Evolutionary conservation across 2,329 filamentous ascomycete genomes (phyloP).

Genomic region (Paecilomyces dactylethromorphus): DNA sequence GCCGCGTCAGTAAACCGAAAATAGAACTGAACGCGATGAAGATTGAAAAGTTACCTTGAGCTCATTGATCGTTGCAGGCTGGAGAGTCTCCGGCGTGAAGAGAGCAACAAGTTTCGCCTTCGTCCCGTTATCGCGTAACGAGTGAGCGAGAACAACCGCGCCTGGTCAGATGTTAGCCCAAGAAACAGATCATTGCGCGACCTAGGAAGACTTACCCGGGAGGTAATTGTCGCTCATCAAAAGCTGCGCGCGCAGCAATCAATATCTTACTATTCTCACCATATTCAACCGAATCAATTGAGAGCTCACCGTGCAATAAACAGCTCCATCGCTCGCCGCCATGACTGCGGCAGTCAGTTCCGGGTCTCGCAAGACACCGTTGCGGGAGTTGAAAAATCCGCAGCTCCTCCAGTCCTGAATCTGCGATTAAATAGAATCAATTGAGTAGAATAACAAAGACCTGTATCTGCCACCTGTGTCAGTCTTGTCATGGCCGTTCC

Average conservation of each 20-base stretch:
- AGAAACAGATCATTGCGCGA: slow-evolving; percentile 5
- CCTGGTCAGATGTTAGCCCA: slow-evolving; percentile 46
- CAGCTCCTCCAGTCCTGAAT: background rate
- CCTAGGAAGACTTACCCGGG: slow-evolving; percentile 57
- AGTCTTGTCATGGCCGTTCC: slow-evolving; percentile 12
- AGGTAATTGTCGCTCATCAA: slow-evolving; percentile 88
- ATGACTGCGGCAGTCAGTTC: slow-evolving; percentile 21
- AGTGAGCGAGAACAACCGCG: slow-evolving; percentile 88
- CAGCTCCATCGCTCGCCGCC: slow-evolving; percentile 46
- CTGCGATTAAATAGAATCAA: background rate
- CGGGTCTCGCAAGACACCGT: slow-evolving; percentile 8
- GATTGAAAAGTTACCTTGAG: slow-evolving; percentile 56
- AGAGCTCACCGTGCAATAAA: slow-evolving; percentile 58
- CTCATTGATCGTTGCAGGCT: slow-evolving; percentile 66
- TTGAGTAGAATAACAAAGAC: slow-evolving; percentile 1
- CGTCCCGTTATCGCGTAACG: slow-evolving; percentile 82
- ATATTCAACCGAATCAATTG: slow-evolving; percentile 1
- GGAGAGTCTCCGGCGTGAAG: slow-evolving; percentile 73
- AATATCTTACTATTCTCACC: slow-evolving; percentile 10
- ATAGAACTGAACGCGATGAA: background rate
- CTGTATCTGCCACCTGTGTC: background rate
- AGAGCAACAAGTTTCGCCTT: slow-evolving; percentile 79
- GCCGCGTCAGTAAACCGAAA: slow-evolving; percentile 15
- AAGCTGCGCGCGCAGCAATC: slow-evolving; percentile 53
- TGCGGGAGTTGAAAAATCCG: background rate